Conservation (phyloP, 1,284 basidiomycete genomes). For the Uromyces viciae-fabae region DNA sequence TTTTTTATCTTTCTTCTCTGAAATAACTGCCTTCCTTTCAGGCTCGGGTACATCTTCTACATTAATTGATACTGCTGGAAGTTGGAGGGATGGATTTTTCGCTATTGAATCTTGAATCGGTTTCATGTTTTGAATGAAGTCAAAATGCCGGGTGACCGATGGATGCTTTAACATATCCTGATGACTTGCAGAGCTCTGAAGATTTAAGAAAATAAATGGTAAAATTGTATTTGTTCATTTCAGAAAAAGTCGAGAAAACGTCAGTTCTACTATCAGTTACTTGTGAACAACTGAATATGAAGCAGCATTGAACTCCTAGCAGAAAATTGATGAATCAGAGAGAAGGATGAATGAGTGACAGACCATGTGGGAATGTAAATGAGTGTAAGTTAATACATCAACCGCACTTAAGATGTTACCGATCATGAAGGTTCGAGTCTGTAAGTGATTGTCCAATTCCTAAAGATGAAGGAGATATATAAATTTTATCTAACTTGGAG, state of each 20-base stretch:
- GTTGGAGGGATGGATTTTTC: slow-evolving; percentile 28
- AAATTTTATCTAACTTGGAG: too few species aligned
- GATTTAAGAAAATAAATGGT: not conserved
- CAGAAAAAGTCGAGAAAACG: too few species aligned
- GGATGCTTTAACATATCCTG: slow-evolving; percentile 60
- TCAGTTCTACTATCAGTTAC: too few species aligned
- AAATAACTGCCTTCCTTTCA: slow-evolving; percentile 68
- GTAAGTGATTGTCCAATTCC: slow-evolving; percentile 28
- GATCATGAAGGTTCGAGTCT: slow-evolving; percentile 31
- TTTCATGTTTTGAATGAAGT: slow-evolving; percentile 75
- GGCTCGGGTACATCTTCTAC: slow-evolving; percentile 59
- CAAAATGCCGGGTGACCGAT: slow-evolving; percentile 83
- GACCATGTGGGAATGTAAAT: slow-evolving; percentile 35
- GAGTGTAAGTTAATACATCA: slow-evolving; percentile 26
- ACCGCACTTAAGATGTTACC: not conserved
- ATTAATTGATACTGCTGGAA: slow-evolving; percentile 59
- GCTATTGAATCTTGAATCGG: slow-evolving; percentile 62
- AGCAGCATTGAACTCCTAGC: too few species aligned
- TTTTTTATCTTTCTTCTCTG: slow-evolving; percentile 61
- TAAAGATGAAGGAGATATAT: not conserved
- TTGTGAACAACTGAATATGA: too few species aligned
- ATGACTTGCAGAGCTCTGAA: slow-evolving; percentile 29
- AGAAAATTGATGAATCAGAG: too few species aligned
- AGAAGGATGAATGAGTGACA: not conserved
- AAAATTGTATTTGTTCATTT: not conserved